phyloP scores from a whole-genome alignment of 2,329 filamentous ascomycete genomes.

The Pyrenophora teres region DNA sequence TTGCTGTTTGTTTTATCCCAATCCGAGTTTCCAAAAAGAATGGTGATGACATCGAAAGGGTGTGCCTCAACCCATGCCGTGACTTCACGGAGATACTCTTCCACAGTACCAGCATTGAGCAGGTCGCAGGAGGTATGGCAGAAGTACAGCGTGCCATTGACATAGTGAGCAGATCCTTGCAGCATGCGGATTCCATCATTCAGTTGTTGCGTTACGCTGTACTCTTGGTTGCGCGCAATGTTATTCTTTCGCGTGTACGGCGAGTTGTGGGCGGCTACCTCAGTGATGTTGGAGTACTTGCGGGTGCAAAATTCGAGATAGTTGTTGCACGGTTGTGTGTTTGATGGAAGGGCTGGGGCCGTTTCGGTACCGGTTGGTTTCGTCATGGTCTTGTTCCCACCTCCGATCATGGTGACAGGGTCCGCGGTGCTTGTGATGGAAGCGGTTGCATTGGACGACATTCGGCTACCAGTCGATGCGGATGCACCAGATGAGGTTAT shows the following conservation, averaged over 20 bases:
- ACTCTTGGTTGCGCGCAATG: conserved; percentile 45
- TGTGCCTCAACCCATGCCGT: conserved; percentile 74
- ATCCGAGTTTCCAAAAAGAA: conserved; percentile 81
- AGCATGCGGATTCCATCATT: conserved; percentile 53
- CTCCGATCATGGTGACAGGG: conserved; percentile 35
- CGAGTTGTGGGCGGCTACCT: conserved; percentile 49
- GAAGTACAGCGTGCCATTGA: conserved; percentile 70
- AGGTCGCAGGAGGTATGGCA: conserved; percentile 88
- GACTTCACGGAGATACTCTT: conserved; percentile 72
- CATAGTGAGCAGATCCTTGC: conserved; percentile 64
- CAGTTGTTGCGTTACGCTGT: conserved; percentile 44
- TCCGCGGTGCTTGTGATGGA: conserved; percentile 16
- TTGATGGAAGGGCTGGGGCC: conserved; percentile 38
- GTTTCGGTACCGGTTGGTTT: conserved; percentile 31
- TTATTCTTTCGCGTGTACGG: conserved; percentile 44
- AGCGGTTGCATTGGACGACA: conserved; percentile 27
- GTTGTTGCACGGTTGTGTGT: conserved; percentile 51
- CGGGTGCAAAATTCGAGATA: conserved; percentile 48
- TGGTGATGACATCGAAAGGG: conserved; percentile 87
- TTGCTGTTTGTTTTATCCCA: conserved; percentile 32
- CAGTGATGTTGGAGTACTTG: conserved; percentile 50
- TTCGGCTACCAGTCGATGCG: conserved; percentile 20
- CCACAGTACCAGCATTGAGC: conserved; percentile 80
- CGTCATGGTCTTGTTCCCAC: conserved; percentile 34
- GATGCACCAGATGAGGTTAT: conserved; percentile 13